Evolutionary conservation across 2,329 filamentous ascomycete species (phyloP).

Genomic region (Malbranchea zuffiana): DNA sequence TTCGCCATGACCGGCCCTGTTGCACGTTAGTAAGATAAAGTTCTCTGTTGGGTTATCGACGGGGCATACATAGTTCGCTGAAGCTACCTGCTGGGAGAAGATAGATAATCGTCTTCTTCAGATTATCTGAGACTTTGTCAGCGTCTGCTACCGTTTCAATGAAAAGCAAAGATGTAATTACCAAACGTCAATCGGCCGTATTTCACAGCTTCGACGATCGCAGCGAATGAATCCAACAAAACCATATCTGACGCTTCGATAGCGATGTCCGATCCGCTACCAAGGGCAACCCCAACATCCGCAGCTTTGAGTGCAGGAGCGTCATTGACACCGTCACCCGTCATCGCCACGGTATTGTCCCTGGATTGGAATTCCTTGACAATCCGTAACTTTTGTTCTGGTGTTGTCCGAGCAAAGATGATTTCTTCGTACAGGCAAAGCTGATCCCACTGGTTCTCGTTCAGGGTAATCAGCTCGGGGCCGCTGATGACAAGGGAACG

Average conservation of each 20-base stretch:
- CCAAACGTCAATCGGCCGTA: constrained; percentile 63
- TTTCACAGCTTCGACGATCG: constrained; percentile 59
- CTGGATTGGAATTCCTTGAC: constrained; percentile 61
- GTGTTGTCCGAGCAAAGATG: constrained; percentile 65
- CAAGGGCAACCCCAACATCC: constrained; percentile 51
- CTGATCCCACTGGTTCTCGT: constrained; percentile 57
- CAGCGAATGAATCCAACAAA: constrained; percentile 57
- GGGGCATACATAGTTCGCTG: constrained; percentile 48
- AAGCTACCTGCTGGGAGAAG: constrained; percentile 63
- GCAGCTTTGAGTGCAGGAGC: constrained; percentile 47
- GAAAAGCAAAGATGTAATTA: constrained; percentile 8
- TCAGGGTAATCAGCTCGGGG: constrained; percentile 54
- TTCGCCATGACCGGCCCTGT: constrained; percentile 64
- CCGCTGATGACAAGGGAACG: constrained; percentile 54
- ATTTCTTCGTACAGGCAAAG: constrained; percentile 58
- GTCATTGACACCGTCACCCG: constrained; percentile 40
- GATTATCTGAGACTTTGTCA: constrained; percentile 45
- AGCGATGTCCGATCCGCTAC: constrained; percentile 48
- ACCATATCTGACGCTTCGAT: constrained; percentile 55
- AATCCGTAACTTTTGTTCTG: constrained; percentile 68
- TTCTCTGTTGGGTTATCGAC: not conserved
- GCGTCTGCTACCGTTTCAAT: not conserved
- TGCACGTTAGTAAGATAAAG: not conserved
- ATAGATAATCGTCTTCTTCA: constrained; percentile 68
- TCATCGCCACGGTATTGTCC: constrained; percentile 47